Conservation (phyloP, 2,329 filamentous ascomycete species). For the Aspergillus floridensis region DNA sequence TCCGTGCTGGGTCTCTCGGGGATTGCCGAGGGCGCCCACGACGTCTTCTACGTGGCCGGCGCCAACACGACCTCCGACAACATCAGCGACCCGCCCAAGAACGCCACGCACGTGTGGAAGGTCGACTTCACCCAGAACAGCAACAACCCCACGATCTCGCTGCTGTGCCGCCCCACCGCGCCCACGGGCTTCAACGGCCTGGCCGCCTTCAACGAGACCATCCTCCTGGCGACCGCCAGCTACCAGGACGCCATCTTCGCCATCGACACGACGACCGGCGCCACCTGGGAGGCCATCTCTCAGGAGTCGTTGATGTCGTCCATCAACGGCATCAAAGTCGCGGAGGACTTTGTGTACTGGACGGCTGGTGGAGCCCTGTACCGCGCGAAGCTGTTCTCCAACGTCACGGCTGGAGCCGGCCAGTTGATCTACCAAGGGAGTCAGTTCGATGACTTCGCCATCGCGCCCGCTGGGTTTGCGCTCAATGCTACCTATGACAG, state of each 20-base stretch:
- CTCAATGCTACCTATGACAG: background rate
- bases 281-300: background rate
- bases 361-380: background rate
- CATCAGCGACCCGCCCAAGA: background rate
- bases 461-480: background rate
- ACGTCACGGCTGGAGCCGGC: background rate
- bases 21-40: constrained; percentile 1
- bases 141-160: background rate
- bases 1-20: background rate
- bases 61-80: constrained; percentile 1
- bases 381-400: background rate
- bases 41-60: background rate
- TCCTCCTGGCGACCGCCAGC: background rate
- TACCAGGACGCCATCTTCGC: constrained; percentile 2
- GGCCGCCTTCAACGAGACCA: background rate
- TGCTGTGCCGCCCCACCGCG: background rate
- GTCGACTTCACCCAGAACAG: background rate
- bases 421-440: background rate
- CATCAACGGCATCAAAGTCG: background rate
- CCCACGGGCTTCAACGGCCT: background rate
- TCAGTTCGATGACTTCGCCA: background rate
- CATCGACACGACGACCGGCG: background rate
- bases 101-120: background rate
- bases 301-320: background rate
- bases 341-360: background rate